Conservation (phyloP, 257 asterid species). For the Apocynum venetum region DNA sequence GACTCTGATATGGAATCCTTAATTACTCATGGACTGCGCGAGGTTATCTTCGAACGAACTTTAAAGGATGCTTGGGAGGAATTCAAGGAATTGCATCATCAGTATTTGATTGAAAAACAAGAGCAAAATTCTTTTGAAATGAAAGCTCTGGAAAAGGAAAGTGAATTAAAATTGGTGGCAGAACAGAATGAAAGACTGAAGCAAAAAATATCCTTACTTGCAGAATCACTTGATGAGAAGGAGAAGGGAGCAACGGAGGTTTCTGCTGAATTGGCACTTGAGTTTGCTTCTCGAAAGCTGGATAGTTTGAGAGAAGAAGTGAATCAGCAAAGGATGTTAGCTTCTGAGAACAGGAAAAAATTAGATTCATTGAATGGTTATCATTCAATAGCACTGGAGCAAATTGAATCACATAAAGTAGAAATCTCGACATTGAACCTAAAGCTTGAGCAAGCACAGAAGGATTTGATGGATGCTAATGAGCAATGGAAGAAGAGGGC, state of each 20-base stretch:
- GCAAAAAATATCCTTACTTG: constrained; percentile 41
- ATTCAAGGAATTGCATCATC: constrained; percentile 31
- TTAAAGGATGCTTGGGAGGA: constrained; percentile 42
- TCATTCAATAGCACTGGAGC: constrained; percentile 41
- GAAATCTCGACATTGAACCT: constrained; percentile 33
- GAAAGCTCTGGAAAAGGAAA: constrained; percentile 44
- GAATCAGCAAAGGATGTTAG: constrained; percentile 35
- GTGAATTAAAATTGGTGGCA: constrained; percentile 38
- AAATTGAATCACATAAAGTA: constrained; percentile 36
- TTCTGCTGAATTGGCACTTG: constrained; percentile 39
- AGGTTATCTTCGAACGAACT: constrained; percentile 41
- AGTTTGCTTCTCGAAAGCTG: constrained; percentile 47
- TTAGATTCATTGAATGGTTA: constrained; percentile 39
- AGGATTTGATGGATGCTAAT: constrained; percentile 38
- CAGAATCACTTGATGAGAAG: constrained; percentile 38
- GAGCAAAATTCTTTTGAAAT: constrained; percentile 32
- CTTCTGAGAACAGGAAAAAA: constrained; percentile 37
- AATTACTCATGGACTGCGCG: constrained; percentile 39
- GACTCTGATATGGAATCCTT: constrained; percentile 49
- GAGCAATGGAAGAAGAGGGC: constrained; percentile 34
- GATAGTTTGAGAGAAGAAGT: constrained; percentile 40
- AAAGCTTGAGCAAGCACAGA: constrained; percentile 39
- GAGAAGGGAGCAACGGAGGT: constrained; percentile 40
- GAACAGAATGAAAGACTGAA: constrained; percentile 55
- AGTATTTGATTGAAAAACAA: constrained; percentile 37